Evolutionary conservation across 1,284 basidiomycete genomes (phyloP), one percentile per base, ranked within the genome.

Genomic region (Microbotryum lychnidis-dioicae): DNA sequence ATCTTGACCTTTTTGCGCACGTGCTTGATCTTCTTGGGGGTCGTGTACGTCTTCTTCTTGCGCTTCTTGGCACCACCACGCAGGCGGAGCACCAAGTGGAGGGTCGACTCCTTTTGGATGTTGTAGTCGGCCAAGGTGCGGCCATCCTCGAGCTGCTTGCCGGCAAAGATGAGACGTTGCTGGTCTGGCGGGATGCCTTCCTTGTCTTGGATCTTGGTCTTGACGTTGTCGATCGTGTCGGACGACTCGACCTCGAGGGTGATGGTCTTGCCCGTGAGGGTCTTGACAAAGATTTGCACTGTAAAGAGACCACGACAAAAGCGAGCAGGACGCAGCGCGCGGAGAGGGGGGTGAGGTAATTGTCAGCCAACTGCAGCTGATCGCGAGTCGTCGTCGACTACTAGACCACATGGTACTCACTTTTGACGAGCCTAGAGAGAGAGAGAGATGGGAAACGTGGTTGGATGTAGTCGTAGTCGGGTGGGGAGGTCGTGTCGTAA

Each of bases 21-120:
- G 84, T 97, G 93, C 87, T 97, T 97, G 84, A 97, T 86, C 84
- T 97, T 97, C 87, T 98, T 98, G 79, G 94, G 94, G 76, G 80
- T 82, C 71, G 92, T 94, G 89, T 92, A 71, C 44, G 73, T 92
- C 86, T 97, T 97, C 85, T 97, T 98, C 86, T 98, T 98, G 78
- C 94, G 86, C 87, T 97, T 97, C 89, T 94, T 94, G 71, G 87
- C 91, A 83, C 91, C 92, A 82, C 91, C 91, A 80, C 91, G 91
- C 56, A 94, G 87, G 75, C 89, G 86, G 71, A 66, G 65, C 47
- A 72, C 70, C 50, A 75, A 61, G 65, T 75, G 74, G 42, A 75
- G 70, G 60, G 76, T 76, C 49, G 74, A 71, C 71, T 75, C 72
- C 70, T 74, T 74, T 65, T 74, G 69, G 68, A 76, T 75, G 70